These are phyloP conservation scores for Bertia moriformis DNA, from an alignment of 2,329 filamentous ascomycete genomes.

Conservation along the genomic window DNA sequence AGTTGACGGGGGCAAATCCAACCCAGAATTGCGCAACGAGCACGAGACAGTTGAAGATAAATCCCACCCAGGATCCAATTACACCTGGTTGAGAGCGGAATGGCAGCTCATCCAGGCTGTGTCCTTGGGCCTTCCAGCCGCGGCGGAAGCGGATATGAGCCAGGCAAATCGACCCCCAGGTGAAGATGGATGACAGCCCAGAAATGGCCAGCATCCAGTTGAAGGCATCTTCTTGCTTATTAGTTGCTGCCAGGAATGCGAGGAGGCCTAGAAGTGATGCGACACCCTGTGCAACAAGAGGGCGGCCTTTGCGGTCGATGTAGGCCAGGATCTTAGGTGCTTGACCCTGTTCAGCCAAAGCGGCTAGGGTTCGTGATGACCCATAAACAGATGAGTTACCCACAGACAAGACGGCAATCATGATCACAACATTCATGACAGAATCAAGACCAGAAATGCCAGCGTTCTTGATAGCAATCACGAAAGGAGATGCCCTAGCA, in stretches of 20 bases:
- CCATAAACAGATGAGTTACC: slow-evolving; percentile 44
- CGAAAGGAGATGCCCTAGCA: slow-evolving; percentile 36
- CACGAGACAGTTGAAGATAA: slow-evolving; percentile 39
- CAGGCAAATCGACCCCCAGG: slow-evolving; percentile 39
- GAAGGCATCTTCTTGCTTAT: slow-evolving; percentile 18
- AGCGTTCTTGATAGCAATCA: slow-evolving; percentile 39
- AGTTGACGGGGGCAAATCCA: slow-evolving; percentile 30
- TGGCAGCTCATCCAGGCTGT: slow-evolving; percentile 35
- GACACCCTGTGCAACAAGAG: slow-evolving; percentile 21
- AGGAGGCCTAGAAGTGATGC: slow-evolving; percentile 22
- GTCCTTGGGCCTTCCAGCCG: slow-evolving; percentile 44
- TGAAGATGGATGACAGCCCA: slow-evolving; percentile 45
- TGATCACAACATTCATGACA: slow-evolving; percentile 49
- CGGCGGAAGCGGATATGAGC: slow-evolving; percentile 44
- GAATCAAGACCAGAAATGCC: slow-evolving; percentile 37
- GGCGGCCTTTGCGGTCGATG: slow-evolving; percentile 27
- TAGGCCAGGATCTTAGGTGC: slow-evolving; percentile 26
- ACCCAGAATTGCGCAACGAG: slow-evolving; percentile 48
- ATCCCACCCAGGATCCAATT: slow-evolving; percentile 42
- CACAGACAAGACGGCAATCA: slow-evolving; percentile 42
- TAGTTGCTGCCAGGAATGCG: slow-evolving; percentile 10
- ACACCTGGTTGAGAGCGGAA: slow-evolving; percentile 41
- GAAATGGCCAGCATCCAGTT: slow-evolving; percentile 41
- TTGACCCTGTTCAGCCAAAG: slow-evolving; percentile 28
- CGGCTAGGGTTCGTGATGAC: slow-evolving; percentile 39